phyloP scores from a whole-genome alignment of 2,329 filamentous ascomycete species.

The Nemania sp. region DNA sequence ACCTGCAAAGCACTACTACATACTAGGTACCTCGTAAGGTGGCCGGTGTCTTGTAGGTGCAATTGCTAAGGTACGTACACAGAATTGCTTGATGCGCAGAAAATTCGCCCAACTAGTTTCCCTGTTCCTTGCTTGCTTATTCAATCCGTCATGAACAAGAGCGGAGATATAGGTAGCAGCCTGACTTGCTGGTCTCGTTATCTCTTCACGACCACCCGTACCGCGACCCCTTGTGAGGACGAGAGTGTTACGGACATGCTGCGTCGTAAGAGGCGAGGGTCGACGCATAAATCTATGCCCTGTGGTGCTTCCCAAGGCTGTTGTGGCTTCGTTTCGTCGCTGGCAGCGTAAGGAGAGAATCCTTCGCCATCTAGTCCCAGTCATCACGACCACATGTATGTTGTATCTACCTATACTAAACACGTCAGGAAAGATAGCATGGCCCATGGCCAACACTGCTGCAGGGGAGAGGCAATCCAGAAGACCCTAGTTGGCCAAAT shows the following conservation, averaged over 20 bases:
- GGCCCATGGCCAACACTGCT: no score
- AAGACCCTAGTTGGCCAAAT: background rate
- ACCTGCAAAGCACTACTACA: background rate
- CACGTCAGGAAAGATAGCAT: background rate
- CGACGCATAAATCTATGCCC: conserved; percentile 25
- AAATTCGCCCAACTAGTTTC: conserved; percentile 5
- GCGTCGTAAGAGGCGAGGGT: conserved; percentile 20
- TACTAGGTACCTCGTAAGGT: background rate
- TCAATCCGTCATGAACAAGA: background rate
- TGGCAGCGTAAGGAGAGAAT: conserved; percentile 19
- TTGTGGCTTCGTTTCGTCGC: conserved; percentile 17
- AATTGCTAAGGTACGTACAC: no score
- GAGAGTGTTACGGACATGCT: background rate
- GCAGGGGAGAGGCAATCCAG: no score
- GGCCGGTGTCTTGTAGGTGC: background rate
- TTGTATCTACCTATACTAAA: background rate
- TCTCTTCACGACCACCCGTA: no score
- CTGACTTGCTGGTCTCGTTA: background rate
- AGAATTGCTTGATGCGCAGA: background rate
- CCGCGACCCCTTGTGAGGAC: background rate
- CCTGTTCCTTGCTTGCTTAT: background rate
- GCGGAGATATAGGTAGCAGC: background rate
- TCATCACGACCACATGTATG: conserved; percentile 6
- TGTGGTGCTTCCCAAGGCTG: conserved; percentile 25
- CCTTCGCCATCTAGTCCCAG: conserved; percentile 24